A percentile compares a stretch with the other conserved stretches of the same genome.
Conservation (phyloP, 345 rosid species). For the Brassica napus region Da-Ae NC_063452.1:8185501-8186000, state of each 20-base stretch:
- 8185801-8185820: constrained; percentile 68
- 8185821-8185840: too few species aligned
- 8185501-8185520: background rate
- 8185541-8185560: constrained; percentile 73
- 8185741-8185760: constrained; percentile 81
- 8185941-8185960: constrained; percentile 74
- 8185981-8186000: constrained; percentile 39
- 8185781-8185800: constrained; percentile 91
- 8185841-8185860: too few species aligned
- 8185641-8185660: background rate
- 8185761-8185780: constrained; percentile 88
- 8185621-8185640: background rate
- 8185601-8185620: constrained; percentile 57
- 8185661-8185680: background rate
- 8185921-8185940: constrained; percentile 94
- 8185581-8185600: constrained; percentile 76
- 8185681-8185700: constrained; percentile 85
- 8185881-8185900: background rate
- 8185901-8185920: constrained; percentile 42
- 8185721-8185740: constrained; percentile 92
- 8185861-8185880: too few species aligned
- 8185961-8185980: constrained; percentile 62
- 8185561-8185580: constrained; percentile 85
- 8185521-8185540: background rate
- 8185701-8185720: constrained; percentile 72